Percentiles rank a stretch among this genome's conserved stretches.
Conservation (phyloP, 163 green algal genomes). For the Scenedesmus sp. region DNA sequence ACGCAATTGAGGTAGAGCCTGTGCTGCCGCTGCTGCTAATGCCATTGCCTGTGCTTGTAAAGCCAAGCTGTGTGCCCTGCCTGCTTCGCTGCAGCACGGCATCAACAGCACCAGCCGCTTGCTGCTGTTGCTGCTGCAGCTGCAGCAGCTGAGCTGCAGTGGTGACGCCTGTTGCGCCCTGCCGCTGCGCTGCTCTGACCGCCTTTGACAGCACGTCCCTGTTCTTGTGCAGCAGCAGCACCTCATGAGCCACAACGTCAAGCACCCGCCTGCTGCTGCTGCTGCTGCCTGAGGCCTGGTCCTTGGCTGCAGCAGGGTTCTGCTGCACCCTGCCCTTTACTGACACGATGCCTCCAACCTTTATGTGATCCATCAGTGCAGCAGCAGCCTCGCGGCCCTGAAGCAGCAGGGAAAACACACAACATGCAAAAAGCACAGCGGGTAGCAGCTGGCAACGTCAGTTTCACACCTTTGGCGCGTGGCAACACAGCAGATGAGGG, state of each 20-base stretch:
- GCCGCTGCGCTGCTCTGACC: neutral
- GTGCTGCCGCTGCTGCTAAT: neutral
- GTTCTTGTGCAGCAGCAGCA: slow-evolving; percentile 52
- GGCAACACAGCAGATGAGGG: neutral
- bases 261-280: slow-evolving; percentile 34
- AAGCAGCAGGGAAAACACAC: neutral
- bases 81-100: neutral
- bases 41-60: neutral
- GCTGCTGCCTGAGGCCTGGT: neutral
- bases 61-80: neutral
- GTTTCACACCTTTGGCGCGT: neutral
- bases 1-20: neutral
- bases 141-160: slow-evolving; percentile 19
- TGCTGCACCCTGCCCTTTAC: slow-evolving; percentile 53
- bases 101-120: neutral
- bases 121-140: slow-evolving; percentile 32
- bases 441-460: neutral
- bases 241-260: slow-evolving; percentile 51
- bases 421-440: neutral
- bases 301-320: slow-evolving; percentile 7
- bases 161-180: neutral
- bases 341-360: slow-evolving; percentile 54
- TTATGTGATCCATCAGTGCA: slow-evolving; percentile 46
- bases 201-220: slow-evolving; percentile 8
- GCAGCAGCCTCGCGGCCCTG: slow-evolving; percentile 37